Evolutionary conservation across 2,329 filamentous ascomycete species (phyloP).

Genomic region (Eutypa lata): DNA sequence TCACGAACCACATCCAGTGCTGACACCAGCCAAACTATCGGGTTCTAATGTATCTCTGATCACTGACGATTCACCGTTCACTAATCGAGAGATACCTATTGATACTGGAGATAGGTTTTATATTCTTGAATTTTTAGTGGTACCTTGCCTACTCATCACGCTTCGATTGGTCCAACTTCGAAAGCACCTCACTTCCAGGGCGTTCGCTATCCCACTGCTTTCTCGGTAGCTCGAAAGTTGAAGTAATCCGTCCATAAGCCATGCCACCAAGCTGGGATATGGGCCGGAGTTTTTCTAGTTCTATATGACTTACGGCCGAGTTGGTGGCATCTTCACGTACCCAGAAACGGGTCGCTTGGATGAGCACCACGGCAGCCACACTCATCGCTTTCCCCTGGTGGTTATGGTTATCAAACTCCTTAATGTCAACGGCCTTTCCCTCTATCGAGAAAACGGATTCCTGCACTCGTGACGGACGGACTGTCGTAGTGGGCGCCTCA

Average conservation of each 20-base stretch:
- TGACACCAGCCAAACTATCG: no score
- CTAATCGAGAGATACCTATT: no score
- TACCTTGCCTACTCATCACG: no score
- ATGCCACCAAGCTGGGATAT: constrained; percentile 5
- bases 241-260: not conserved
- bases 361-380: constrained; percentile 1
- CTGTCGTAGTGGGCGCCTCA: constrained; percentile 14
- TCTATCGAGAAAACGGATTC: constrained; percentile 22
- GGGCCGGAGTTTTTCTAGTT: constrained; percentile 2
- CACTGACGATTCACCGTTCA: no score
- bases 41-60: no score
- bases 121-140: no score
- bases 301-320: not conserved
- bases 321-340: constrained; percentile 4
- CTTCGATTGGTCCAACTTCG: no score
- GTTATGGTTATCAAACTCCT: constrained; percentile 20
- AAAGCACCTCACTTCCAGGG: not conserved
- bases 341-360: constrained; percentile 6
- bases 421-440: constrained; percentile 25
- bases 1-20: no score
- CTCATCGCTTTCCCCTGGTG: not conserved
- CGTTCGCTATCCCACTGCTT: not conserved
- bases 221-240: constrained; percentile 3
- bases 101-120: no score
- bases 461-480: constrained; percentile 18